Evolutionary conservation across 2,329 filamentous ascomycete species (phyloP).

Genomic region (Tolypocladium amazonense): DNA sequence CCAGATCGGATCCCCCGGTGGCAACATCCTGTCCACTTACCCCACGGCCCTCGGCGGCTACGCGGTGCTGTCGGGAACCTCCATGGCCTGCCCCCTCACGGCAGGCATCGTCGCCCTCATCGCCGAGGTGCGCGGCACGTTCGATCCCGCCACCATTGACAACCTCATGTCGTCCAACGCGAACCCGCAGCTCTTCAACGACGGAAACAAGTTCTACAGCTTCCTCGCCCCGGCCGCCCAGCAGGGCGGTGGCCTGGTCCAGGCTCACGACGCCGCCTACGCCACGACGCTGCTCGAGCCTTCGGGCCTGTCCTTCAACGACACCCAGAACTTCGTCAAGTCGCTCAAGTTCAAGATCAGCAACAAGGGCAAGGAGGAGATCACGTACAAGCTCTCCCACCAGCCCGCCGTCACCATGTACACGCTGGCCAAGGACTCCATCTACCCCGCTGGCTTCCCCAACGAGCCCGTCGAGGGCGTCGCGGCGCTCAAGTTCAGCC

Average conservation of each 20-base stretch:
- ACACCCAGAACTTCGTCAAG: slow-evolving; percentile 44
- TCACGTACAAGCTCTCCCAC: slow-evolving; percentile 43
- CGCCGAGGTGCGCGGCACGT: slow-evolving; percentile 37
- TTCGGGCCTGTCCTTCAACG: slow-evolving; percentile 53
- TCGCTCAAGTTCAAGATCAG: slow-evolving; percentile 41
- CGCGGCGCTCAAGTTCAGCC: slow-evolving; percentile 31
- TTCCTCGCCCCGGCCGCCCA: slow-evolving; percentile 45
- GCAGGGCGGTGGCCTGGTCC: slow-evolving; percentile 49
- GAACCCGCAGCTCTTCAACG: slow-evolving; percentile 37
- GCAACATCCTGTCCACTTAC: slow-evolving; percentile 48
- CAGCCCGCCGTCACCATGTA: slow-evolving; percentile 42
- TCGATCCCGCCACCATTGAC: slow-evolving; percentile 38
- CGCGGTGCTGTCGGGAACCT: slow-evolving; percentile 43
- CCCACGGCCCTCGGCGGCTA: slow-evolving; percentile 35
- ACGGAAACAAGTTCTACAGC: slow-evolving; percentile 22
- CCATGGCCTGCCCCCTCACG: slow-evolving; percentile 48
- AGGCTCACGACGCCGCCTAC: slow-evolving; percentile 48
- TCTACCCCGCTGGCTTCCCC: slow-evolving; percentile 31
- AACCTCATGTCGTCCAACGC: slow-evolving; percentile 38
- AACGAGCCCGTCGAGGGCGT: slow-evolving; percentile 29
- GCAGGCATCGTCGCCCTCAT: slow-evolving; percentile 46
- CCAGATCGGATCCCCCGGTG: slow-evolving; percentile 44
- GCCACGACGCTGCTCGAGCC: slow-evolving; percentile 40
- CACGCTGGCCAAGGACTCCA: slow-evolving; percentile 25
- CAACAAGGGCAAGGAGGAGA: slow-evolving; percentile 37